Evolutionary conservation across 768 basidiomycete genomes (phyloP), one percentile per base, ranked within the genome.

Genomic region (Dioszegia aurantiaca): DNA sequence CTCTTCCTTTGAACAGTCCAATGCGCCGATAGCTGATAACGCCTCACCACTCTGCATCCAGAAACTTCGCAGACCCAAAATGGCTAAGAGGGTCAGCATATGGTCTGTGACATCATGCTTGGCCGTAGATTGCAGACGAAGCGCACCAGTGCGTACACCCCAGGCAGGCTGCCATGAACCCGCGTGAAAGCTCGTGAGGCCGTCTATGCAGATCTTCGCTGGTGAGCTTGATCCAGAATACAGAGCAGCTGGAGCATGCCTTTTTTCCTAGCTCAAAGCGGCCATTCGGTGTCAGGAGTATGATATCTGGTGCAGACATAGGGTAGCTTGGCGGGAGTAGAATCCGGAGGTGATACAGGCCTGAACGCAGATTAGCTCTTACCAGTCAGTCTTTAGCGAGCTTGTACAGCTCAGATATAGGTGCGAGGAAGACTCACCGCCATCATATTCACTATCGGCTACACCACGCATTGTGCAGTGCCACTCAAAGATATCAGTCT

Each of bases 111-210:
- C 26, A 24, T 6, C 44, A 10, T 24, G 14, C 47, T n/a, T 39
- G 45, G 33, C n/a, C n/a, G n/a, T n/a, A n/a, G n/a, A n/a, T 33
- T 33, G 33, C 6, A 33, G 14, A 33, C 33, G 14, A 28, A 37
- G 42, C 68, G 48, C 21, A 73, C 73, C 92, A 56, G 93, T 98
- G 62, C 94, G 84, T 19, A 98, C 89, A 55, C 94, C 94, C 94
- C 94, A 98, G 24, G 91, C 90, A 36, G 94, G 94, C 77, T 97
- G 92, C 94, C 94, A 98, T 30, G 89, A 81, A 66, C 97, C 94
- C 77, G 92, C 90, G 65, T 97, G 92, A 80, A 94, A 77, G 31
- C 56, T 51, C 28, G 67, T 74, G 30, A 78, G 55, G 3, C 77
- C 77, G 46, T 78, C 77, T 40, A 68, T 73, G 56, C 74, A 76